Conservation (phyloP, 1,139 yeast genomes). For the Yamadazyma pseudoaaseri region DNA sequence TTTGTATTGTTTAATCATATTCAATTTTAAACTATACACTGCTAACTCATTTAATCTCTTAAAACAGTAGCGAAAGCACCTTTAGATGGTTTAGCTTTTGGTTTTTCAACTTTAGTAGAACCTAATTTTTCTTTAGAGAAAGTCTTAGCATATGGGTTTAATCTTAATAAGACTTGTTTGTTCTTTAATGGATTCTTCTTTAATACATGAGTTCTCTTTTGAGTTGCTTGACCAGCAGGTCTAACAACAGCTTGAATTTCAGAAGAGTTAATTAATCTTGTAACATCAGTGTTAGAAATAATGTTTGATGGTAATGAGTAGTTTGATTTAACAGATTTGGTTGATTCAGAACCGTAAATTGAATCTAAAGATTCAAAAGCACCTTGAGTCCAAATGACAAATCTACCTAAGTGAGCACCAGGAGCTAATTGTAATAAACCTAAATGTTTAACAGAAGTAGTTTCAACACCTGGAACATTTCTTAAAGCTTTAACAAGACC, state of each 20-base stretch:
- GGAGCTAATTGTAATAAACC: conserved; percentile 99
- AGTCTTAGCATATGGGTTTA: conserved; percentile 99
- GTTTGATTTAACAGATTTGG: conserved; percentile 82
- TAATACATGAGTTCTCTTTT: conserved; percentile 92
- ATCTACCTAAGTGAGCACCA: conserved; percentile 99
- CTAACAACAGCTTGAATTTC: conserved; percentile 97
- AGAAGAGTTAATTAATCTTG: conserved; percentile 98
- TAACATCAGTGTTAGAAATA: conserved; percentile 91
- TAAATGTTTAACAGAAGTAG: conserved; percentile 87
- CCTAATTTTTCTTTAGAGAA: conserved; percentile 90
- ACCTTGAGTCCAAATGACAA: conserved; percentile 98
- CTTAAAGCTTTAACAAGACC: conserved; percentile 98
- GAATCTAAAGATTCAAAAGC: conserved; percentile 97
- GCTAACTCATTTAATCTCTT: conserved; percentile 39
- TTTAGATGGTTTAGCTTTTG: conserved; percentile 67
- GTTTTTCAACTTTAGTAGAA: conserved; percentile 71
- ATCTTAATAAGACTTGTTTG: conserved; percentile 97
- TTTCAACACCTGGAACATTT: conserved; percentile 99
- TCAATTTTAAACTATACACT: conserved; percentile 9
- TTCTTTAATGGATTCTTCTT: conserved; percentile 99
- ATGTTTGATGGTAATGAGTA: conserved; percentile 94
- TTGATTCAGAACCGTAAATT: conserved; percentile 93
- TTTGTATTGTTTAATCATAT: conserved; percentile 8
- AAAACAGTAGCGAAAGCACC: conserved; percentile 69
- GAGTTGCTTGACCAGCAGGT: conserved; percentile 93